Percentiles rank a stretch among this genome's conserved stretches.
phyloP scores from a whole-genome alignment of 179 eudicot species.

The Pouteria campechiana region DNA sequence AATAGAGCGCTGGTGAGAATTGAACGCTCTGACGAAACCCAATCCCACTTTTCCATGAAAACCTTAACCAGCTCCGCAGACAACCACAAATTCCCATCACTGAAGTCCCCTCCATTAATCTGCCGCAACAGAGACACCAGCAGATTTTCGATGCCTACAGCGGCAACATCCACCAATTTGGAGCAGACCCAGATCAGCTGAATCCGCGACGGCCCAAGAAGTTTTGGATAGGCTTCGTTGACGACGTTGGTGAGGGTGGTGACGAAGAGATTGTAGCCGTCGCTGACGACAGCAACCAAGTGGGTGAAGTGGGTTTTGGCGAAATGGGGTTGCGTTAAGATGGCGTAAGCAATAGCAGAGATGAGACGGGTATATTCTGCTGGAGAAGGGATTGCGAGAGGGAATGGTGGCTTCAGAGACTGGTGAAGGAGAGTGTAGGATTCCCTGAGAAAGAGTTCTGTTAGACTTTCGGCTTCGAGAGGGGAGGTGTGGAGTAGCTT shows the following conservation, averaged over 20 bases:
- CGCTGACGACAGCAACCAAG: conserved; percentile 59
- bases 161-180: conserved; percentile 56
- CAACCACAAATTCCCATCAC: conserved; percentile 81
- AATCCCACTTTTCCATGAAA: conserved; percentile 53
- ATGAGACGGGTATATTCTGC: conserved; percentile 44
- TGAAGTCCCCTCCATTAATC: conserved; percentile 57
- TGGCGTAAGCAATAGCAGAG: conserved; percentile 52
- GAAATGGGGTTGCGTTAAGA: conserved; percentile 47
- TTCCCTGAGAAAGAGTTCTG: conserved; percentile 49
- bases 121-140: conserved; percentile 78
- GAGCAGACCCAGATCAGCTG: conserved; percentile 63
- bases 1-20: conserved; percentile 59
- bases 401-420: conserved; percentile 59
- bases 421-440: conserved; percentile 35
- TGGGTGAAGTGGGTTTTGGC: conserved; percentile 52
- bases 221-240: conserved; percentile 45
- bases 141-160: conserved; percentile 45
- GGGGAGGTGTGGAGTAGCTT: conserved; percentile 26
- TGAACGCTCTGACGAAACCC: conserved; percentile 46
- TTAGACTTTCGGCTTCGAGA: conserved; percentile 43
- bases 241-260: conserved; percentile 34
- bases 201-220: conserved; percentile 33
- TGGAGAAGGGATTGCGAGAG: conserved; percentile 28
- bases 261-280: conserved; percentile 60
- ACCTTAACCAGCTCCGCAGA: conserved; percentile 43